Base-by-base conservation (phyloP, 805 yeast species). In the Debaryomyces maramus region DNA sequence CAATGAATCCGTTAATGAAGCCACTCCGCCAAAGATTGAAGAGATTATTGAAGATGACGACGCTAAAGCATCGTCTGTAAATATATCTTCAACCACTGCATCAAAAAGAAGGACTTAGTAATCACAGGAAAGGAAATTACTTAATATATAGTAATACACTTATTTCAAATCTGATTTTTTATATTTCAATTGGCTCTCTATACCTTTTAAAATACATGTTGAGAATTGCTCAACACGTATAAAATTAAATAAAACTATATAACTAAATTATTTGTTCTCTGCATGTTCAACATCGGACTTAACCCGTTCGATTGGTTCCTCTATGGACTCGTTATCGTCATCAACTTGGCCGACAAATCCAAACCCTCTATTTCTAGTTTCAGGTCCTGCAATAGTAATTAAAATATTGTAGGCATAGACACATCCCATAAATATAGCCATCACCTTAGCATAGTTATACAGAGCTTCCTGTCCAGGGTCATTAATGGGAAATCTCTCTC, bases 341-440 rank as follows among this genome's bases (percentile, higher is more conserved):
- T n/a, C n/a, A n/a, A n/a, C n/a, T n/a, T n/a, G n/a, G n/a, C n/a
- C n/a, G n/a, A n/a, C 40, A 15, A 34, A 31, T 28, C 35, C 22
- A 27, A 40, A 30, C 7, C 35, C 43, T 7, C 39, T 15, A 24
- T 15, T 15, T 29, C 40, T 36, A 26, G 31, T 36, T 58, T 81
- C 86, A 4, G 85, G 86, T 3, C 88, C 88, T 11, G 77, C 47
- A 38, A 79, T 53, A 8, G 73, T 58, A 43, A 75, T 60, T 20
- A 80, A 6, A 10, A 80, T 53, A 36, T 78, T 65, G 46, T 67
- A 78, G 0, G 63, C 81, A 46, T 77, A 75, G 2, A 80, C 85
- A 52, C 81, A 73, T 18, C 83, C 85, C 62, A 79, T 70, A 55
- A 81, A 80, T 39, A 81, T 81, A 10, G 83, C 75, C 86, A 81